Percentiles rank a stretch among this genome's conserved stretches.
phyloP scores from a whole-genome alignment of 768 basidiomycete species.

The Xerocomellus intermedius region DNA sequence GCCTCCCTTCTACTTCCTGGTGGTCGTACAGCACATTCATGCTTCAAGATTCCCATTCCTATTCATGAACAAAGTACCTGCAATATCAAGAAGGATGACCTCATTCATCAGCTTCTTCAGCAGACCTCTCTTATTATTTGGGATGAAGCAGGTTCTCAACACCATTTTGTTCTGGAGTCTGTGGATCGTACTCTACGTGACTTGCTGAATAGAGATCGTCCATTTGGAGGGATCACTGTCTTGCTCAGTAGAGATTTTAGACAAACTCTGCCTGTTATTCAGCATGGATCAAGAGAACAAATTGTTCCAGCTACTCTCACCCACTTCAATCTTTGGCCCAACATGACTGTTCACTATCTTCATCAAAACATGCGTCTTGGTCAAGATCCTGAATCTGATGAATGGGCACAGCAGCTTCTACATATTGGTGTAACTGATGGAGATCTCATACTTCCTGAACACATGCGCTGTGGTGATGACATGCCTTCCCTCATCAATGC shows the following conservation, averaged over 20 bases:
- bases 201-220: no score
- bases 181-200: no score
- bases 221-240: no score
- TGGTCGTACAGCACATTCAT: no score
- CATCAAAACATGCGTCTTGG: conserved; percentile 42
- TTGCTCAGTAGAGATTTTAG: no score
- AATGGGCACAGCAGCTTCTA: conserved; percentile 27
- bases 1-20: no score
- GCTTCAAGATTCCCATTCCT: conserved; percentile 1
- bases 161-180: no score
- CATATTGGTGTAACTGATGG: conserved; percentile 19
- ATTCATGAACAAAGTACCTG: neutral
- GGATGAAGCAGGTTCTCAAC: no score
- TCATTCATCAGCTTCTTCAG: no score
- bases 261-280: conserved; percentile 32
- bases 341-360: conserved; percentile 33
- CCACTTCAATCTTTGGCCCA: conserved; percentile 38
- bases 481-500: conserved; percentile 24
- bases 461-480: conserved; percentile 27
- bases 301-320: conserved; percentile 38
- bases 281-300: conserved; percentile 33
- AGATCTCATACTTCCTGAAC: conserved; percentile 23
- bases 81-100: conserved; percentile 2
- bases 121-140: no score
- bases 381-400: conserved; percentile 19